phyloP scores from a whole-genome alignment of 495 filamentous ascomycete genomes.

The Aspergillus hancockii region DNA sequence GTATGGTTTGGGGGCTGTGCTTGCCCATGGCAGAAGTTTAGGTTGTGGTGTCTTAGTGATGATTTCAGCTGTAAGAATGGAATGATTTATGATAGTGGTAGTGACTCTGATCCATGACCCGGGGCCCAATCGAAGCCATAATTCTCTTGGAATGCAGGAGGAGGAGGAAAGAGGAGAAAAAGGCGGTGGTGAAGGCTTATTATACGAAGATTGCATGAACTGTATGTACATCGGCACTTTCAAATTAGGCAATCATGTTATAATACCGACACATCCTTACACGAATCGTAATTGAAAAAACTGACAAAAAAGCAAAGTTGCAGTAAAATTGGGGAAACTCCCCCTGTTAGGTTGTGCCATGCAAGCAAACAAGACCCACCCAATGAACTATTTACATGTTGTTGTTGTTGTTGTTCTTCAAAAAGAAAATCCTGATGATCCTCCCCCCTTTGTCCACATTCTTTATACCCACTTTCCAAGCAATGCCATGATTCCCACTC shows the following conservation, averaged over 20 bases:
- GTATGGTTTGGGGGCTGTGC: neutral
- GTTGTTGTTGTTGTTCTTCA: neutral
- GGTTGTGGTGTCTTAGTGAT: neutral
- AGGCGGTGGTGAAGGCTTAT: neutral
- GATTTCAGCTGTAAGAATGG: neutral
- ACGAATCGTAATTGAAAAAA: neutral
- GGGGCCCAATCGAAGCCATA: neutral
- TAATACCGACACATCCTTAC: neutral
- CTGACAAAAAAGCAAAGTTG: neutral
- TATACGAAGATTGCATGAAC: neutral
- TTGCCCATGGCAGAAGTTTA: constrained; percentile 11
- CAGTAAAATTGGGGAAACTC: neutral
- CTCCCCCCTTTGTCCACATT: neutral
- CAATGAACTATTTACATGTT: too few species aligned
- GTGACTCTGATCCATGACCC: neutral
- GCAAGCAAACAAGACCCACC: neutral
- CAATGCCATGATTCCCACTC: constrained; percentile 33
- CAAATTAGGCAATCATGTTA: constrained; percentile 7
- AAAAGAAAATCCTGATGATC: neutral
- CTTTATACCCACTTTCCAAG: constrained; percentile 36
- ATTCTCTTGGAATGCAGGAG: neutral
- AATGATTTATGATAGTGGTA: neutral
- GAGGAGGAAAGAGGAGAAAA: neutral
- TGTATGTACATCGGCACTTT: neutral
- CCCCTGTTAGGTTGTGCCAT: neutral